These are phyloP conservation scores for Rhododendron mucronatum DNA, from an alignment of 148 eudicot genomes.

Conservation along the genomic window DNA sequence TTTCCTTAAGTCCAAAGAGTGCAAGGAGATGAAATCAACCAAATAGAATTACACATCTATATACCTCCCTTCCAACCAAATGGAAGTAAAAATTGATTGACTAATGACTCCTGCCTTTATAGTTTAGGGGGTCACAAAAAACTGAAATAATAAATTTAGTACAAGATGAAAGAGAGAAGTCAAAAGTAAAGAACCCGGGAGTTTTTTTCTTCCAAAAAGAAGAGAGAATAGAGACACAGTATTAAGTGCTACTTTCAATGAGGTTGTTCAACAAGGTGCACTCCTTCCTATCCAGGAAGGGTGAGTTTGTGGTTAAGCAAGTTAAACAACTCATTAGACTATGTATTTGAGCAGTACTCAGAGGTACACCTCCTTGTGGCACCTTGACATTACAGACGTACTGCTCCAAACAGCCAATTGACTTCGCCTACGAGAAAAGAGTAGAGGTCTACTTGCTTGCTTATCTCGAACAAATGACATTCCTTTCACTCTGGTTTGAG, in stretches of 20 bases:
- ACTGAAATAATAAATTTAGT: not conserved
- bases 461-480: not conserved
- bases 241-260: not conserved
- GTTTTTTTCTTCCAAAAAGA: not conserved
- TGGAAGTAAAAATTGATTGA: not conserved
- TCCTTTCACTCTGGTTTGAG: not conserved
- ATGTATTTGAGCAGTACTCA: not conserved
- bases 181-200: not conserved
- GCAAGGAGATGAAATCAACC: not conserved
- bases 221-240: not conserved
- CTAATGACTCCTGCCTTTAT: not conserved
- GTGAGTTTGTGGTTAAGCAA: not conserved
- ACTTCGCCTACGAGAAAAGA: not conserved
- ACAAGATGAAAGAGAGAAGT: not conserved
- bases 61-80: not conserved
- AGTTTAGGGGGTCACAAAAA: not conserved
- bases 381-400: not conserved
- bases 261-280: not conserved
- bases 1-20: not conserved
- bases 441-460: not conserved
- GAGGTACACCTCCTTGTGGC: not conserved
- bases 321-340: not conserved
- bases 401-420: not conserved
- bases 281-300: not conserved
- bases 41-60: not conserved